Evolutionary conservation across 495 filamentous ascomycete species (phyloP).

Genomic region (Neurospora terricola): DNA sequence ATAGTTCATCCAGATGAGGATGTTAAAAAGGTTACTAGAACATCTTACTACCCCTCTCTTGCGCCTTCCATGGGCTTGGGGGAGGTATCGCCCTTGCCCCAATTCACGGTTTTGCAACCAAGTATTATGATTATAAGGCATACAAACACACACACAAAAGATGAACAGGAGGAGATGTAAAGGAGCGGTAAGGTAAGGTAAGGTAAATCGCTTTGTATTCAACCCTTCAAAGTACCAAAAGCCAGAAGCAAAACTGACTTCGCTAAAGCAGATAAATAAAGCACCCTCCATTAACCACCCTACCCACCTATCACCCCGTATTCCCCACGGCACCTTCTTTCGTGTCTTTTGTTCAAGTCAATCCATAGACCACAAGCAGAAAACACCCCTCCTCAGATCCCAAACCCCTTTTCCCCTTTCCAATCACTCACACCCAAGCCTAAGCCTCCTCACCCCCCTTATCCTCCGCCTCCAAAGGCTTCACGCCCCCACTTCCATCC

Average conservation of each 20-base stretch:
- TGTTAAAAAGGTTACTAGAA: neutral
- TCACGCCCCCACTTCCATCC: constrained; percentile 6
- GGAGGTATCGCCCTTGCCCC: neutral
- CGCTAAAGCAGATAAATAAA: neutral
- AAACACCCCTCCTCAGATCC: no score
- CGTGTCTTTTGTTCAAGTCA: no score
- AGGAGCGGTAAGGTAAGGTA: neutral
- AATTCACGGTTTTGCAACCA: no score
- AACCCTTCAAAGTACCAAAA: no score
- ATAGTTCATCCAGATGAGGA: neutral
- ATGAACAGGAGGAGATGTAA: neutral
- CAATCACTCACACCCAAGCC: neutral
- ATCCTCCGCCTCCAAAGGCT: constrained; percentile 23
- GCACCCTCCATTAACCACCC: neutral
- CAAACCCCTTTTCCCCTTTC: no score
- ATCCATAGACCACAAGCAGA: no score
- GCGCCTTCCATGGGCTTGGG: neutral
- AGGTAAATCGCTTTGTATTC: neutral
- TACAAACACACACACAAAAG: neutral
- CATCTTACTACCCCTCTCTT: neutral
- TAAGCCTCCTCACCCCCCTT: constrained; percentile 22
- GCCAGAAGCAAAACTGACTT: no score
- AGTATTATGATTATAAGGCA: no score
- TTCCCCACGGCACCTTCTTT: neutral
- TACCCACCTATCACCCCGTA: neutral